A percentile compares a stretch with the other conserved stretches of the same genome.
phyloP scores from a whole-genome alignment of 2,329 filamentous ascomycete species.

The Arthrobotrys megalospora region DNA sequence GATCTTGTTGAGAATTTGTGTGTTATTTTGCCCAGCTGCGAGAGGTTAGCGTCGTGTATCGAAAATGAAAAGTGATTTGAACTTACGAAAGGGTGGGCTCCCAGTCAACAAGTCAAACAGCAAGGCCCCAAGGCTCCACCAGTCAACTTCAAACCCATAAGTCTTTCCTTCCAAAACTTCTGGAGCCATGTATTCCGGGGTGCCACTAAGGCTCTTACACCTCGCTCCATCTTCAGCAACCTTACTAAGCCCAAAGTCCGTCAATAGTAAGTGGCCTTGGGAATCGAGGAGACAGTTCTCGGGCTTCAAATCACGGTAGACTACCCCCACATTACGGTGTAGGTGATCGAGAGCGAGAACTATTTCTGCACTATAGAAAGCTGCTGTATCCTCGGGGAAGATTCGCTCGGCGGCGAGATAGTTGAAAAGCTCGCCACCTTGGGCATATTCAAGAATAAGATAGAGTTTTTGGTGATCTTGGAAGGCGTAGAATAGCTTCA shows the following conservation, averaged over 20 bases:
- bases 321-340: constrained; percentile 90
- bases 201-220: constrained; percentile 93
- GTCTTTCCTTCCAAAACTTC: constrained; percentile 87
- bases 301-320: constrained; percentile 97
- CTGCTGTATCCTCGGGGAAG: constrained; percentile 89
- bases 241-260: constrained; percentile 97
- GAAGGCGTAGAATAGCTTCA: constrained; percentile 98
- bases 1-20: constrained; percentile 96
- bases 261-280: constrained; percentile 91
- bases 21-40: constrained; percentile 81
- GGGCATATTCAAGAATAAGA: constrained; percentile 95
- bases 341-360: constrained; percentile 93
- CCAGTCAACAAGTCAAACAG: constrained; percentile 95
- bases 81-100: constrained; percentile 80
- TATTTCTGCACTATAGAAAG: constrained; percentile 99
- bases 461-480: constrained; percentile 98
- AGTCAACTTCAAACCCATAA: constrained; percentile 96
- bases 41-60: constrained; percentile 63
- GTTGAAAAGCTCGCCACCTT: constrained; percentile 97
- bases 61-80: not conserved
- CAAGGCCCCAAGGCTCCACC: constrained; percentile 97
- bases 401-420: constrained; percentile 94
- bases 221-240: constrained; percentile 78
- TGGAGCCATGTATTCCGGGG: constrained; percentile 98
- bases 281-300: constrained; percentile 96